Conservation (phyloP, 1,139 yeast genomes). For the Groenewaldozyma auringiensis region DNA sequence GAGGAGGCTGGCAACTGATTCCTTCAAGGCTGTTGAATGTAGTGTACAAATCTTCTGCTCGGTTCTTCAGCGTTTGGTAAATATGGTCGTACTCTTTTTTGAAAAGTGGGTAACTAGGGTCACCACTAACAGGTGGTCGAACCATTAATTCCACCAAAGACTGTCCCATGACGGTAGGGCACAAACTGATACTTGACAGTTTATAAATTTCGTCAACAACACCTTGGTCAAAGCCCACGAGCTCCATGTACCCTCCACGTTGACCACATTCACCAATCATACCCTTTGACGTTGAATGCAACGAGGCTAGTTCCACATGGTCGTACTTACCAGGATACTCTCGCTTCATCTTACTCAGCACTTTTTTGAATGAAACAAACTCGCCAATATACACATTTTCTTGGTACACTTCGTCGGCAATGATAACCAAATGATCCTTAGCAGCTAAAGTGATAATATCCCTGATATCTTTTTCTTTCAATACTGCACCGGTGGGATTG, state of each 20-base stretch:
- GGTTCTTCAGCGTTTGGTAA: constrained; percentile 50
- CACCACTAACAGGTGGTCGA: constrained; percentile 78
- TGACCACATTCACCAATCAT: constrained; percentile 98
- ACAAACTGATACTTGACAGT: constrained; percentile 79
- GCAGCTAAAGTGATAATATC: constrained; percentile 75
- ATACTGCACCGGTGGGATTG: constrained; percentile 90
- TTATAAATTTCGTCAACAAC: constrained; percentile 67
- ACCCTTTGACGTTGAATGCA: constrained; percentile 95
- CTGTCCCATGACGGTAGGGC: constrained; percentile 94
- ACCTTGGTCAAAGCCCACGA: constrained; percentile 67
- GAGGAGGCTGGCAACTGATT: constrained; percentile 75
- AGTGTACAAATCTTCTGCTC: constrained; percentile 57
- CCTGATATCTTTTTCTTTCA: constrained; percentile 55
- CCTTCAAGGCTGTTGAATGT: constrained; percentile 76
- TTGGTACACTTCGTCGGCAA: constrained; percentile 98
- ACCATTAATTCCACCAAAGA: constrained; percentile 88
- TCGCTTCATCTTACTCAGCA: constrained; percentile 50
- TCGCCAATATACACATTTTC: constrained; percentile 71
- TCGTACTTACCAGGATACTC: constrained; percentile 46
- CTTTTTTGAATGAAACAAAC: constrained; percentile 39
- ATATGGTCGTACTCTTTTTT: constrained; percentile 53
- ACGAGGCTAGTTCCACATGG: constrained; percentile 79
- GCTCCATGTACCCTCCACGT: constrained; percentile 97
- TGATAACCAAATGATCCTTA: constrained; percentile 70
- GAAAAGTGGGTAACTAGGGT: constrained; percentile 64